Evolutionary conservation across 345 rosid genomes (phyloP).

Genomic region (Streptanthus diversifolius): DNA sequence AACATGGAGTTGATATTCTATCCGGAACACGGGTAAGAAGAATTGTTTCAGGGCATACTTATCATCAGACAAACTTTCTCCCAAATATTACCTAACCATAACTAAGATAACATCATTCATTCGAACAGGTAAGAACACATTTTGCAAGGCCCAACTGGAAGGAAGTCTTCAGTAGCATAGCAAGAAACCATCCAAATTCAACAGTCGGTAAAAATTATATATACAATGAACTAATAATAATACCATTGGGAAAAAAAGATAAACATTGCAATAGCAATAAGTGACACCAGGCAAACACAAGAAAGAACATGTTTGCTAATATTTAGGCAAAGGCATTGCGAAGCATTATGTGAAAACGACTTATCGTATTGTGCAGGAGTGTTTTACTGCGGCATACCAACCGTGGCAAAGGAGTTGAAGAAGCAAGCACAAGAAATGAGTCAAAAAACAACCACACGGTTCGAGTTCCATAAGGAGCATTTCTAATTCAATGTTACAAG

Average conservation of each 20-base stretch:
- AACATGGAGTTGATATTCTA: constrained; percentile 89
- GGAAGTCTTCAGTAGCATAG: constrained; percentile 75
- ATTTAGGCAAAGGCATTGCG: neutral
- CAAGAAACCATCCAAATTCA: constrained; percentile 77
- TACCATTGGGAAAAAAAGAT: neutral
- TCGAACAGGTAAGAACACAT: constrained; percentile 82
- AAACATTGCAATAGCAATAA: neutral
- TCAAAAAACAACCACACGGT: constrained; percentile 71
- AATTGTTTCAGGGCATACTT: neutral
- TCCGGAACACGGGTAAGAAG: constrained; percentile 87
- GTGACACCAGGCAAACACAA: neutral
- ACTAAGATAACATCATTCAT: constrained; percentile 9
- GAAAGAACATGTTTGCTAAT: neutral
- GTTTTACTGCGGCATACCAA: constrained; percentile 87
- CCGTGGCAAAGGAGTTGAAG: constrained; percentile 82
- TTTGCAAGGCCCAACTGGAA: constrained; percentile 97
- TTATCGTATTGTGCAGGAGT: constrained; percentile 59
- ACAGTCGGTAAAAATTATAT: constrained; percentile 57
- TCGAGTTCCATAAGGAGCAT: constrained; percentile 90
- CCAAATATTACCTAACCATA: constrained; percentile 4
- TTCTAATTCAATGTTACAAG: constrained; percentile 45
- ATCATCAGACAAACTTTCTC: neutral
- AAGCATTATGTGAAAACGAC: neutral
- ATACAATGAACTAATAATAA: neutral
- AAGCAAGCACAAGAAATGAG: constrained; percentile 61